Base-by-base conservation (phyloP, 192 early-diverging fungal genomes). In the Coemansia sp. region DNA sequence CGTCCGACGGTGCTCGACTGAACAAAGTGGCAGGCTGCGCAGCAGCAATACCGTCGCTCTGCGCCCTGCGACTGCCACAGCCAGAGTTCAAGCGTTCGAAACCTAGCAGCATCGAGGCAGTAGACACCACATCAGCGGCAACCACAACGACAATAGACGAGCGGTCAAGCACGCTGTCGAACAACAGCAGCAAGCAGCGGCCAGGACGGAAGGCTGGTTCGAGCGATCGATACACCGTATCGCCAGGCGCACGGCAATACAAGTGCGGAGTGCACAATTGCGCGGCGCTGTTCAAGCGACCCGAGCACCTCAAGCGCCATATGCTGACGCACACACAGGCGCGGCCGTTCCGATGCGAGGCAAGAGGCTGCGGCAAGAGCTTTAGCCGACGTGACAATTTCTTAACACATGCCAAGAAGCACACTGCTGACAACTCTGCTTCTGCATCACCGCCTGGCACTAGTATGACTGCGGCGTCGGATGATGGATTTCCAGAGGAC, bases 301-400 rank as follows among this genome's bases (percentile, higher is more conserved):
- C 89, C 21, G 92, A 95, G 71, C 93, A 95, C 66, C 86, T 95
- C 59, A 88, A 87, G 37, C 91, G 93, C 51, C 93, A 96, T 64
- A 84, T 90, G 59, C 88, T 93, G 57, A 91, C 92, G 15, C 95
- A 97, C 70, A 94, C 93, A 7, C 91, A 92, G 33, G 88, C 88
- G 62, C 92, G 90, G 63, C 95, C 95, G 20, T 94, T 91, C 69
- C 81, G 79, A 37, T 97, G 95, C 72, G 80, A 84, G 0, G 83
- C 89, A 21, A 25, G 59, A 8, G 79, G 82, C 28, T 96, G 95
- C 63, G 86, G 84, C 59, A 92, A 92, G 79, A 85, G 86, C 10
- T 96, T 96, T 72, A 90, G 91, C 29, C 87, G 94, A 10, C 87
- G 90, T 4, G 94, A 95, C 64, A 91, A 95, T 58, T 82, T 74